These are phyloP conservation scores for Annulohypoxylon nitens DNA, from an alignment of 495 filamentous ascomycete species.

Conservation along the genomic window DNA sequence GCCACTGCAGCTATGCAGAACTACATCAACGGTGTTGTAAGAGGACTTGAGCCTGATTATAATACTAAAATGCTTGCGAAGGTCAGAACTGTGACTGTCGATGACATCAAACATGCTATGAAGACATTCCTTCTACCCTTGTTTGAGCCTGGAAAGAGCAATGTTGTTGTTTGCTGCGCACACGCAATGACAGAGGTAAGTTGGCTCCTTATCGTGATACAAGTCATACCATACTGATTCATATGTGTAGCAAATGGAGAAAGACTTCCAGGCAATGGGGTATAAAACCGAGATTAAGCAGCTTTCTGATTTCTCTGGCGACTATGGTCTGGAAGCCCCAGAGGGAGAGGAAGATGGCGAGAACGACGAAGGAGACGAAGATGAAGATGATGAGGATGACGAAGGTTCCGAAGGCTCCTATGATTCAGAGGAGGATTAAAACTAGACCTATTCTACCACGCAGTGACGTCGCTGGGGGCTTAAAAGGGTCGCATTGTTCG, in stretches of 20 bases:
- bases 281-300: constrained; percentile 82
- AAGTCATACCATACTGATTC: constrained; percentile 31
- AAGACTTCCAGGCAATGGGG: constrained; percentile 76
- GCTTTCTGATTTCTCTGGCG: constrained; percentile 88
- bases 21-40: constrained; percentile 84
- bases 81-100: constrained; percentile 79
- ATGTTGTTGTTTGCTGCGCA: constrained; percentile 90
- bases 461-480: background rate
- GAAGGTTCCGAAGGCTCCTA: constrained; percentile 58
- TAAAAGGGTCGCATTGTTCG: constrained; percentile 33
- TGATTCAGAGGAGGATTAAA: constrained; percentile 44
- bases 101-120: constrained; percentile 82
- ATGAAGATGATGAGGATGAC: constrained; percentile 57
- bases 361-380: constrained; percentile 69
- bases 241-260: constrained; percentile 72
- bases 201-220: constrained; percentile 24
- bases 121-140: constrained; percentile 80
- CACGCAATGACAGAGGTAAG: constrained; percentile 86
- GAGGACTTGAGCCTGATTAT: constrained; percentile 82
- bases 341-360: constrained; percentile 76
- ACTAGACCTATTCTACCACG: constrained; percentile 11
- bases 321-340: constrained; percentile 85
- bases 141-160: constrained; percentile 80
- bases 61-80: constrained; percentile 78
- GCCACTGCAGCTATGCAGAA: constrained; percentile 80